Conservation (phyloP, 345 rosid genomes). For the Eucalyptus paniculata region DNA sequence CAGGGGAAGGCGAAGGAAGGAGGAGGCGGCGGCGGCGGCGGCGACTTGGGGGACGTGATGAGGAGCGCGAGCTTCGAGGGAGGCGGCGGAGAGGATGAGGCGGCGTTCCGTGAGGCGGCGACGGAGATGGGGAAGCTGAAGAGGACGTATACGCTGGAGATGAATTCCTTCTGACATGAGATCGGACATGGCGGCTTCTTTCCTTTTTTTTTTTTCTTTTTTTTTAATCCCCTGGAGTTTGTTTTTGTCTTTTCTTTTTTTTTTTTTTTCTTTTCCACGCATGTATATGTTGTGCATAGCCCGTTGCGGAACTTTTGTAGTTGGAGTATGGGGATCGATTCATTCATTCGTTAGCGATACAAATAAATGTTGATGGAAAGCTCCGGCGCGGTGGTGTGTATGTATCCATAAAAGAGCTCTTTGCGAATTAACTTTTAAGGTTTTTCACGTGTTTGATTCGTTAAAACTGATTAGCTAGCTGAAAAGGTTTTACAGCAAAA, state of each 20-base stretch:
- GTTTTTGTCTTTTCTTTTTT: neutral
- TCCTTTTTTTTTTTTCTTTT: neutral
- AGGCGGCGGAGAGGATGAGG: neutral
- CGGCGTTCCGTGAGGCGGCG: constrained; percentile 21
- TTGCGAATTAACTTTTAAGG: neutral
- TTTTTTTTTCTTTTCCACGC: neutral
- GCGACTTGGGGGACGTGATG: neutral
- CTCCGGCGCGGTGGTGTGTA: neutral
- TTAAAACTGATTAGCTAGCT: neutral
- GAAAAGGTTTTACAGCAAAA: neutral
- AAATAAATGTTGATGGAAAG: neutral
- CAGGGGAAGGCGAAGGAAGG: neutral
- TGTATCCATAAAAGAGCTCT: neutral
- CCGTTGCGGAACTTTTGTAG: neutral
- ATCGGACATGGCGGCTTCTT: neutral
- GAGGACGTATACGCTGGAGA: constrained; percentile 24
- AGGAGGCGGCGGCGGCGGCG: neutral
- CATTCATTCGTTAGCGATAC: neutral
- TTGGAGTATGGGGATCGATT: neutral
- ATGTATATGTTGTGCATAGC: neutral
- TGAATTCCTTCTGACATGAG: constrained; percentile 24
- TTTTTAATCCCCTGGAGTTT: neutral
- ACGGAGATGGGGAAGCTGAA: constrained; percentile 25
- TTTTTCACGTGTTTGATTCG: neutral
- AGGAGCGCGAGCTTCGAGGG: neutral